These are phyloP conservation scores for Letharia columbiana DNA, from an alignment of 495 filamentous ascomycete genomes.

Conservation along the genomic window DNA sequence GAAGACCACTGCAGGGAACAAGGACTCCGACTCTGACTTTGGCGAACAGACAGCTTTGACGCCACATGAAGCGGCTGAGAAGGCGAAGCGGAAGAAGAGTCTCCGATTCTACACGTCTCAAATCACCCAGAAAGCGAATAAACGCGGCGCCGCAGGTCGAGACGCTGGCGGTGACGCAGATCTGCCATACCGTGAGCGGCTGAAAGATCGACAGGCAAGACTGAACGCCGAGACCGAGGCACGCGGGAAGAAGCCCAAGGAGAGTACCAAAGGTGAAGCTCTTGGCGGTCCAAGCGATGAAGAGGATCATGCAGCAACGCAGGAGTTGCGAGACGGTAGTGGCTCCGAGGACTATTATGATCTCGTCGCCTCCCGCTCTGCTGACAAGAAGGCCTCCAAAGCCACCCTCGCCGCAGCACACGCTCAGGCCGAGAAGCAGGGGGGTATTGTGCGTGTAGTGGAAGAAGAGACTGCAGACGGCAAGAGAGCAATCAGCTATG, in stretches of 20 bases:
- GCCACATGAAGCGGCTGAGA: conserved; percentile 63
- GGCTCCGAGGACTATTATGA: conserved; percentile 81
- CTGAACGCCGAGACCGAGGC: conserved; percentile 81
- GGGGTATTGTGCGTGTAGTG: conserved; percentile 46
- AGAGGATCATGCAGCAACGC: conserved; percentile 37
- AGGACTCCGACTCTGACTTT: conserved; percentile 52
- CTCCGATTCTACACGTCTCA: conserved; percentile 96
- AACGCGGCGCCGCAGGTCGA: conserved; percentile 68
- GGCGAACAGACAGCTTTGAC: conserved; percentile 57
- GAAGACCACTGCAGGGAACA: conserved; percentile 28
- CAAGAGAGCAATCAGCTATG: conserved; percentile 81
- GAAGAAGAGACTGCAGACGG: conserved; percentile 62
- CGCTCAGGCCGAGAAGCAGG: conserved; percentile 44
- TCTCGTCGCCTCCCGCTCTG: conserved; percentile 61
- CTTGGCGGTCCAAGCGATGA: conserved; percentile 57
- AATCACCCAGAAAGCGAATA: conserved; percentile 83
- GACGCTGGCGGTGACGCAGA: conserved; percentile 87
- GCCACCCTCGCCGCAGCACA: conserved; percentile 49
- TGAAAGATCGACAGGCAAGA: conserved; percentile 72
- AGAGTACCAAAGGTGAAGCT: conserved; percentile 48
- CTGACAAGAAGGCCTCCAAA: conserved; percentile 66
- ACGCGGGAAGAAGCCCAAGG: conserved; percentile 55
- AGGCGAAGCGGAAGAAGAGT: conserved; percentile 74
- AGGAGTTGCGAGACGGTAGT: conserved; percentile 38
- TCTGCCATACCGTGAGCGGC: conserved; percentile 80